A percentile compares a stretch with the other conserved stretches of the same genome.
These are phyloP conservation scores for Bryum argenteum DNA, from an alignment of 225 moss, liverwort and hornwort species.

Conservation along the genomic window DNA sequence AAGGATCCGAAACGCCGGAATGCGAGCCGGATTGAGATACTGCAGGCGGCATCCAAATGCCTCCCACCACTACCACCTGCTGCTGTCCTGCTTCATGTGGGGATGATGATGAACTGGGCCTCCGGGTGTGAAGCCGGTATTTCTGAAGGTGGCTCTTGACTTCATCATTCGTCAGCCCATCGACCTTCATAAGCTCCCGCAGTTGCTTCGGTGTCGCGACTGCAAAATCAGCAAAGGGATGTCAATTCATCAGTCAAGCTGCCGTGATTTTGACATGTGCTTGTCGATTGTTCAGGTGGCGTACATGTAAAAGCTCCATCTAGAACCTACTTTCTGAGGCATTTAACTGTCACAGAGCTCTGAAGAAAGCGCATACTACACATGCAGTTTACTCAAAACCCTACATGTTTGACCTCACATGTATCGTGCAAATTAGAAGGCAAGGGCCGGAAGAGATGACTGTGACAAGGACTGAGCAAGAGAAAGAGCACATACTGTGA, in stretches of 20 bases:
- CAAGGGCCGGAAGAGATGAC: too few species aligned
- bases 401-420: neutral
- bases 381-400: neutral
- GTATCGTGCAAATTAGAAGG: too few species aligned
- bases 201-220: slow-evolving; percentile 98
- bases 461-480: neutral
- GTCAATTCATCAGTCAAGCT: slow-evolving; percentile 6
- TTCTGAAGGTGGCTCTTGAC: slow-evolving; percentile 99
- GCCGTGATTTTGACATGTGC: neutral
- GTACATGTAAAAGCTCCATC: too few species aligned
- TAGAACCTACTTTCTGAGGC: too few species aligned
- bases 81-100: slow-evolving; percentile 52
- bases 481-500: slow-evolving; percentile 55
- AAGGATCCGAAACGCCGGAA: slow-evolving; percentile 12
- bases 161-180: slow-evolving; percentile 96
- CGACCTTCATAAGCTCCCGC: slow-evolving; percentile 98
- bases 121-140: slow-evolving; percentile 85
- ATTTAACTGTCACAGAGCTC: too few species aligned
- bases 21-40: slow-evolving; percentile 33
- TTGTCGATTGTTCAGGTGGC: too few species aligned
- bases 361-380: too few species aligned
- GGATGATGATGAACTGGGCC: slow-evolving; percentile 67
- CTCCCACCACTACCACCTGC: slow-evolving; percentile 87
- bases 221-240: slow-evolving; percentile 33
- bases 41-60: slow-evolving; percentile 83